Conservation (phyloP, 1,284 basidiomycete species). For the Phellopilus nigrolimitatus region DNA sequence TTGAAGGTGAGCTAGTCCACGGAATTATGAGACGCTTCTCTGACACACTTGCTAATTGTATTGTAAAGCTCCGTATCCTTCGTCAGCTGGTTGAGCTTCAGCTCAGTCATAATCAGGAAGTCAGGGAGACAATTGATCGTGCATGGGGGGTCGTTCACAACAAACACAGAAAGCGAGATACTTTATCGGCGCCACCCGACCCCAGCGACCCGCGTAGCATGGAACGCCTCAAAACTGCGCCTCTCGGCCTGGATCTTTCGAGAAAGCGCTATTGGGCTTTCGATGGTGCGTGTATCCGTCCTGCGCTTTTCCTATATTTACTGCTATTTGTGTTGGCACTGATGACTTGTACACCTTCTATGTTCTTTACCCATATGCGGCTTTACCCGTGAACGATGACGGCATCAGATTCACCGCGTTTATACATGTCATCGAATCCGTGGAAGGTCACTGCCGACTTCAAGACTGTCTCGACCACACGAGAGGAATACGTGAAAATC, state of each 20-base stretch:
- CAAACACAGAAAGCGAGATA: slow-evolving; percentile 75
- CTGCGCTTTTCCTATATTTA: slow-evolving; percentile 51
- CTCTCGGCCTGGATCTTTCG: slow-evolving; percentile 66
- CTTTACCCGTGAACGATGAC: slow-evolving; percentile 18
- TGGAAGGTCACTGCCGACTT: slow-evolving; percentile 79
- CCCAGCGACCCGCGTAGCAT: slow-evolving; percentile 55
- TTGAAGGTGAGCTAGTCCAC: slow-evolving; percentile 54
- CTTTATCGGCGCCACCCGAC: slow-evolving; percentile 45
- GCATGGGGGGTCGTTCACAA: slow-evolving; percentile 78
- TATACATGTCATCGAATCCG: slow-evolving; percentile 77
- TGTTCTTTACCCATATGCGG: too few species aligned
- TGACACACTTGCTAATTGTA: slow-evolving; percentile 15
- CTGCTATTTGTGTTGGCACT: slow-evolving; percentile 49
- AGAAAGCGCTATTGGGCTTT: slow-evolving; percentile 75
- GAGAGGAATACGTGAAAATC: slow-evolving; percentile 60
- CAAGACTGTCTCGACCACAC: slow-evolving; percentile 59
- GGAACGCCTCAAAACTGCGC: slow-evolving; percentile 55
- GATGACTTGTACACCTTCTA: slow-evolving; percentile 26
- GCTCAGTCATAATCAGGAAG: slow-evolving; percentile 56
- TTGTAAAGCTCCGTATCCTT: slow-evolving; percentile 63
- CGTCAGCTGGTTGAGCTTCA: slow-evolving; percentile 78
- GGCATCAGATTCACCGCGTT: slow-evolving; percentile 66
- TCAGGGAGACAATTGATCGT: slow-evolving; percentile 69
- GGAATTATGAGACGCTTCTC: slow-evolving; percentile 7
- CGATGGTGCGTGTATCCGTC: slow-evolving; percentile 67